A percentile compares a stretch with the other conserved stretches of the same genome.
Conservation (phyloP, 192 early-diverging fungal species). For the Kappamyces sp. region DNA sequence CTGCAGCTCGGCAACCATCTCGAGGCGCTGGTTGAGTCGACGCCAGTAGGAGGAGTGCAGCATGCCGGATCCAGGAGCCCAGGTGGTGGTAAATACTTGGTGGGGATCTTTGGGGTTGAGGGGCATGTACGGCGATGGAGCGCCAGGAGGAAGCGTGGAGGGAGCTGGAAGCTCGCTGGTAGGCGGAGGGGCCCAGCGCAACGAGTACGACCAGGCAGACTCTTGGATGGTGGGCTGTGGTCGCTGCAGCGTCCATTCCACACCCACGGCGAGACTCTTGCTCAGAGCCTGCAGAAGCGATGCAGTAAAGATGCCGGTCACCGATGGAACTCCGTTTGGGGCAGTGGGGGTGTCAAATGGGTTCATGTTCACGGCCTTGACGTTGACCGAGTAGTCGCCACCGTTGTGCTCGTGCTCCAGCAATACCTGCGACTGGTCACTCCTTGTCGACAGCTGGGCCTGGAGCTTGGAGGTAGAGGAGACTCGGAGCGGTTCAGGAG, state of each 20-base stretch:
- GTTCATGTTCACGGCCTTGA: constrained; percentile 95
- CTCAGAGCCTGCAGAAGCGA: constrained; percentile 90
- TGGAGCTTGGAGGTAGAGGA: constrained; percentile 45
- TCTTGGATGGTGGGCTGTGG: constrained; percentile 78
- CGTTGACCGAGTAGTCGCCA: constrained; percentile 76
- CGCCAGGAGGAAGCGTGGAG: constrained; percentile 43
- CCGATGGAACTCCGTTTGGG: constrained; percentile 19
- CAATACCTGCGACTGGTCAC: constrained; percentile 85
- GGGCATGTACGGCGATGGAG: constrained; percentile 39
- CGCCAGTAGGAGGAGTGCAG: constrained; percentile 84
- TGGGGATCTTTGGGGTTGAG: constrained; percentile 46
- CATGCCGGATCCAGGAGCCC: constrained; percentile 39
- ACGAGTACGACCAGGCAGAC: constrained; percentile 53
- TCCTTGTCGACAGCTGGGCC: constrained; percentile 53
- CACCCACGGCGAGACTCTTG: constrained; percentile 71
- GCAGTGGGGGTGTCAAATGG: constrained; percentile 56
- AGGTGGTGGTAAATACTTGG: constrained; percentile 47
- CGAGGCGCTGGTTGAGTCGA: constrained; percentile 86
- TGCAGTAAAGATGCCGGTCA: constrained; percentile 82
- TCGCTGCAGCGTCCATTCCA: constrained; percentile 77
- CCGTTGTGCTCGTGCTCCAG: constrained; percentile 90
- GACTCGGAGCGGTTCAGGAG: constrained; percentile 21
- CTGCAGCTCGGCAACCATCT: constrained; percentile 88
- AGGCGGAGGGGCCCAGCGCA: constrained; percentile 36
- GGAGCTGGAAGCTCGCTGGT: constrained; percentile 47